A percentile compares a stretch with the other conserved stretches of the same genome.
Conservation (phyloP, 2,329 filamentous ascomycete species). For the Aspergillus uvarum region DNA sequence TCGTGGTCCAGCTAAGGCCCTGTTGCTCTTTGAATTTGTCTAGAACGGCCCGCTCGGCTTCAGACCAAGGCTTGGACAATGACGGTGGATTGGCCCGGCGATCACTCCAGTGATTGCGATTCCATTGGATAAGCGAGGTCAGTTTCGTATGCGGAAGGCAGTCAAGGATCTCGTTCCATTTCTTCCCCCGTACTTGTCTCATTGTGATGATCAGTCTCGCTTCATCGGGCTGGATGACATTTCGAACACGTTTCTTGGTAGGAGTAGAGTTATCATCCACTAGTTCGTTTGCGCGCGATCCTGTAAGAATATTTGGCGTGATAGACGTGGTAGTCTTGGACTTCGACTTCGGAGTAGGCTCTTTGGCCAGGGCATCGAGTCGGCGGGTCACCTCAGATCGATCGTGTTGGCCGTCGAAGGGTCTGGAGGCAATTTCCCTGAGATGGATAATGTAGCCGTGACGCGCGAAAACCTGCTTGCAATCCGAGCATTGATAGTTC, state of each 20-base stretch:
- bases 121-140: conserved; percentile 27
- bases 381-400: conserved; percentile 7
- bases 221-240: conserved; percentile 32
- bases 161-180: conserved; percentile 32
- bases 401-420: conserved; percentile 14
- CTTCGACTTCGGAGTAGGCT: conserved; percentile 9
- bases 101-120: conserved; percentile 30
- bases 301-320: not conserved
- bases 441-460: conserved; percentile 16
- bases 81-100: conserved; percentile 27
- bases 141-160: conserved; percentile 27
- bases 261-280: conserved; percentile 15
- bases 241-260: conserved; percentile 17
- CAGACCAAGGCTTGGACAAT: conserved; percentile 32
- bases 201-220: conserved; percentile 31
- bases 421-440: conserved; percentile 8
- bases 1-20: conserved; percentile 33
- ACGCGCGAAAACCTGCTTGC: conserved; percentile 13
- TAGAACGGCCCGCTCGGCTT: conserved; percentile 28
- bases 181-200: conserved; percentile 28
- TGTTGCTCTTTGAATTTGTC: conserved; percentile 25
- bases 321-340: not conserved
- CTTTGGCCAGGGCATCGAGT: conserved; percentile 4
- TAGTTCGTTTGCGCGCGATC: not conserved
- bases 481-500: conserved; percentile 12